Conservation (phyloP, 768 basidiomycete species). For the Kwoniella dejecticola region DNA sequence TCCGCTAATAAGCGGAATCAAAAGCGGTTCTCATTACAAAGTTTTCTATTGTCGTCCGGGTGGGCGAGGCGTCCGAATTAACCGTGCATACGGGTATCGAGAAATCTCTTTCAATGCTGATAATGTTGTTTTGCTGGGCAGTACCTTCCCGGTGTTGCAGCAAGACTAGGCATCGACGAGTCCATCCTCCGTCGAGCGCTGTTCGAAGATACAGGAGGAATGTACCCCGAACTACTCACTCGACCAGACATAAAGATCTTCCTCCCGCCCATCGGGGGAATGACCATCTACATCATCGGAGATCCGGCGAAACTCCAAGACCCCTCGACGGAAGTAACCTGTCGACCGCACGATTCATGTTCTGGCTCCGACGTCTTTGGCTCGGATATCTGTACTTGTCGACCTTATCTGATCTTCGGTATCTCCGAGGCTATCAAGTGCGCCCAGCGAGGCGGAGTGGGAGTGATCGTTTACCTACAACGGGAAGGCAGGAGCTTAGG, state of each 20-base stretch:
- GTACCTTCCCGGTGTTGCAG: slow-evolving; percentile 86
- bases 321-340: slow-evolving; percentile 50
- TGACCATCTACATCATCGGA: slow-evolving; percentile 92
- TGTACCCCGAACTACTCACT: slow-evolving; percentile 83
- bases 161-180: slow-evolving; percentile 90
- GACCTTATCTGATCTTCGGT: slow-evolving; percentile 87
- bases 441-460: slow-evolving; percentile 82
- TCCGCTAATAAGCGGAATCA: too few relatives aligned
- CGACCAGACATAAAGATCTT: slow-evolving; percentile 94
- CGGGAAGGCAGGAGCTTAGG: slow-evolving; percentile 69
- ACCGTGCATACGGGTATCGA: too few relatives aligned
- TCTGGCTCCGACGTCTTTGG: slow-evolving; percentile 97
- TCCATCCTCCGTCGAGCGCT: slow-evolving; percentile 80
- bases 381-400: slow-evolving; percentile 59
- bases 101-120: too few relatives aligned
- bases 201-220: slow-evolving; percentile 78
- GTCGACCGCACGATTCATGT: slow-evolving; percentile 78
- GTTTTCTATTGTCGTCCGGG: too few relatives aligned
- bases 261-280: slow-evolving; percentile 87
- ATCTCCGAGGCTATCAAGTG: slow-evolving; percentile 89
- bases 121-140: background rate
- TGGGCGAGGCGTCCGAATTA: too few relatives aligned
- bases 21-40: too few relatives aligned
- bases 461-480: slow-evolving; percentile 89
- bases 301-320: slow-evolving; percentile 66